These are phyloP conservation scores for Talaromyces ruber DNA, from an alignment of 495 filamentous ascomycete genomes.

Conservation along the genomic window DNA sequence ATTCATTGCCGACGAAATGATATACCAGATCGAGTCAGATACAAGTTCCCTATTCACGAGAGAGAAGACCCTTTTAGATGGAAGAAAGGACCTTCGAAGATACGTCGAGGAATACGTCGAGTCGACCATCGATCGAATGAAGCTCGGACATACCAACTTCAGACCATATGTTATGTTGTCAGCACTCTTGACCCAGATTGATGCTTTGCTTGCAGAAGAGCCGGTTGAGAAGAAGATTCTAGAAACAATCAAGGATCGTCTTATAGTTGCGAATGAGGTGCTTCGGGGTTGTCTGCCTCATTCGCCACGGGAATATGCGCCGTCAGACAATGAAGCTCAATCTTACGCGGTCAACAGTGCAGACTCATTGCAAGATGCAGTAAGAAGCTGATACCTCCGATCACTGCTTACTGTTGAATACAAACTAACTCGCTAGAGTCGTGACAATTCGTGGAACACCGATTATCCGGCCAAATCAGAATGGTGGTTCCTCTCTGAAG, in stretches of 20 bases:
- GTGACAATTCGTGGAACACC: not conserved
- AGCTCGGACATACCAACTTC: not conserved
- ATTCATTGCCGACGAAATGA: not conserved
- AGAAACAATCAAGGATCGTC: not conserved
- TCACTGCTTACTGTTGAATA: not conserved
- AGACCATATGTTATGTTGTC: not conserved
- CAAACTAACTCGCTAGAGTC: not conserved
- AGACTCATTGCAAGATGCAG: not conserved
- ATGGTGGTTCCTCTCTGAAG: slow-evolving; percentile 1
- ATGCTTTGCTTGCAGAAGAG: not conserved
- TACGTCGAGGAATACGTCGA: not conserved
- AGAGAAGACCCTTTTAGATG: not conserved
- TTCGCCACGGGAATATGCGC: not conserved
- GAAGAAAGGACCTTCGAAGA: not conserved
- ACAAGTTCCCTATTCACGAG: not conserved
- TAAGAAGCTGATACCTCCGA: not conserved
- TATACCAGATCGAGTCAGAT: not conserved
- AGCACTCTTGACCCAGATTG: not conserved
- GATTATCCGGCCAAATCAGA: not conserved
- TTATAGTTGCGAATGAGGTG: not conserved
- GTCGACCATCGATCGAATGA: not conserved
- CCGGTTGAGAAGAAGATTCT: not conserved
- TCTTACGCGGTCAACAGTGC: not conserved
- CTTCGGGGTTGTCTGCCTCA: not conserved
- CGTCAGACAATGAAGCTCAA: not conserved